Evolutionary conservation across 2,329 filamentous ascomycete species (phyloP), one percentile per base, ranked within the genome.

Genomic region (Alternaria hordeiaustralica): DNA sequence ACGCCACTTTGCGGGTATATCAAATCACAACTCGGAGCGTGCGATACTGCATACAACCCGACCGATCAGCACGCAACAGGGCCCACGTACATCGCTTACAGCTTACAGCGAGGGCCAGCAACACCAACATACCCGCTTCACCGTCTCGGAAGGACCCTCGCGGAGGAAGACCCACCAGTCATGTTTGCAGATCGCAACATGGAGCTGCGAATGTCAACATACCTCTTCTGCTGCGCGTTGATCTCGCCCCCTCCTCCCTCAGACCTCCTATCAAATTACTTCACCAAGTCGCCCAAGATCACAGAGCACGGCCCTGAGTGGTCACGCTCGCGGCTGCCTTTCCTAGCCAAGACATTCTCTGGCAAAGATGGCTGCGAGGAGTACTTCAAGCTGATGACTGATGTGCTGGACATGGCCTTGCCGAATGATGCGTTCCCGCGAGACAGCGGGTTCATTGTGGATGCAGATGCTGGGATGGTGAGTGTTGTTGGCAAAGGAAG

Each of bases 221-320:
- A 75, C 53, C 55, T 63, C 8, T 80, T 80, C 62, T 78, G 76
- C 67, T 23, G 63, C 47, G 71, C 76, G 12, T 69, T 79, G 41
- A 36, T 79, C 26, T 60, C 67, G 11, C 73, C 71, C 8, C 72
- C 73, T 12, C 28, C 71, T 5, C 75, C 75, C 6, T 44, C 66
- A 9, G 60, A 69, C 26, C 71, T 79, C 4, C 70, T 80, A 4
- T 53, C 65, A 41, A 61, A 63, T 21, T 74, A 72, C 70, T 79
- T 80, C 61, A 61, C 64, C 54, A 49, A 45, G 13, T 28, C 44
- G 13, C 78, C 79, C 11, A 75, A 67, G 18, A 83, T 83, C 61
- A 78, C 78, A 3, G 82, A 83, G 70, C 80, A 83, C 64, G 82
- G 81, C 2, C 81, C 82, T 5, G 45, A 64, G 43, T 82, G 78